phyloP scores from a whole-genome alignment of 129 eudicot genomes.

The Flaveria ramosissima region DNA sequence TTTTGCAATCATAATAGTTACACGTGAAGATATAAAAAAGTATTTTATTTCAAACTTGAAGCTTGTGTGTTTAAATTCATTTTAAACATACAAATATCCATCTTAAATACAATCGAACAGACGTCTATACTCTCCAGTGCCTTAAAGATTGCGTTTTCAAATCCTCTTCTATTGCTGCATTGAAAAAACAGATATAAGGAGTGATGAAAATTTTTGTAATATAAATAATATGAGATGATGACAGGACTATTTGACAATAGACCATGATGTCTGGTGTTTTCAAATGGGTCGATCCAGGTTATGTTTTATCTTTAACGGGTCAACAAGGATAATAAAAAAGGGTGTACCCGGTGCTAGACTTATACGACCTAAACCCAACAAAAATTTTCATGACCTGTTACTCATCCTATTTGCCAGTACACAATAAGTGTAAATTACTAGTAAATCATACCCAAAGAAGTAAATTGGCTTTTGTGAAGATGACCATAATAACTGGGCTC shows the following conservation, averaged over 20 bases:
- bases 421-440: background rate
- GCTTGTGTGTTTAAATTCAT: background rate
- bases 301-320: background rate
- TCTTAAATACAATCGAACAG: slow-evolving; percentile 2
- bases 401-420: background rate
- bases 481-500: slow-evolving; percentile 12
- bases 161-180: slow-evolving; percentile 21
- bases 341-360: too few relatives aligned
- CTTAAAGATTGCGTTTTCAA: slow-evolving; percentile 1
- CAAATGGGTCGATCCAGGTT: background rate
- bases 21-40: background rate
- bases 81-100: background rate
- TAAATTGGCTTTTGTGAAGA: slow-evolving; percentile 22
- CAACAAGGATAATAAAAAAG: background rate
- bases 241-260: background rate
- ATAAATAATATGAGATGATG: background rate
- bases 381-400: background rate
- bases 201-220: background rate
- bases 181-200: background rate
- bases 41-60: slow-evolving; percentile 11
- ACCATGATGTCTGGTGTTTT: background rate
- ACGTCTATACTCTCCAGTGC: background rate
- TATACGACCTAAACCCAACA: background rate
- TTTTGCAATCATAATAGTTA: background rate
- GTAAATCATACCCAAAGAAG: slow-evolving; percentile 22